phyloP scores from a whole-genome alignment of 768 basidiomycete species.

The Suillus alpinus region DNA sequence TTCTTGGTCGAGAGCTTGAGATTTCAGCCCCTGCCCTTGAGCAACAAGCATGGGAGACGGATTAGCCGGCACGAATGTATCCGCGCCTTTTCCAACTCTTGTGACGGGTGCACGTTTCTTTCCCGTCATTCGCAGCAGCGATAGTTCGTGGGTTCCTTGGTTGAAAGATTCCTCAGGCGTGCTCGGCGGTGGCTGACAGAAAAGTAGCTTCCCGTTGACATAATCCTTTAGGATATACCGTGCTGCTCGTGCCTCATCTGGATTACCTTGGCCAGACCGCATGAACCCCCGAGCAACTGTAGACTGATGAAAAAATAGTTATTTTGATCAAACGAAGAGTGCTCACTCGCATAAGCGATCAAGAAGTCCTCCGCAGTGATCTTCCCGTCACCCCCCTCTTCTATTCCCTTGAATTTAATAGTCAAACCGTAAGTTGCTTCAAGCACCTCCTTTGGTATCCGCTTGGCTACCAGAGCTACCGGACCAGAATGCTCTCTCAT shows the following conservation, averaged over 20 bases:
- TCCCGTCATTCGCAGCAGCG: slow-evolving; percentile 56
- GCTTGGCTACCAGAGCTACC: slow-evolving; percentile 66
- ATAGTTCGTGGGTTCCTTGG: slow-evolving; percentile 56
- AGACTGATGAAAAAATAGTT: slow-evolving; percentile 16
- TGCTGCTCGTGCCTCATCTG: slow-evolving; percentile 93
- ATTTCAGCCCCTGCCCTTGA: slow-evolving; percentile 44
- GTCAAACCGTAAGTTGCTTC: slow-evolving; percentile 87
- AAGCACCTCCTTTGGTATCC: slow-evolving; percentile 80
- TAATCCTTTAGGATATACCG: slow-evolving; percentile 95
- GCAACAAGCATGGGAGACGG: slow-evolving; percentile 25
- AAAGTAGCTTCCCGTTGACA: slow-evolving; percentile 90
- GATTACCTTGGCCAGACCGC: slow-evolving; percentile 93
- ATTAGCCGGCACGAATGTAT: slow-evolving; percentile 68
- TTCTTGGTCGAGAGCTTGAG: slow-evolving; percentile 69
- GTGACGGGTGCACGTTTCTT: slow-evolving; percentile 90
- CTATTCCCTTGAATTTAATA: slow-evolving; percentile 58
- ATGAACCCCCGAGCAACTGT: slow-evolving; percentile 91
- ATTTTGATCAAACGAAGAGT: background rate
- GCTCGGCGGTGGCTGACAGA: slow-evolving; percentile 85
- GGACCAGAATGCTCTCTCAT: slow-evolving; percentile 92
- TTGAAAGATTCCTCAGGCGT: slow-evolving; percentile 72
- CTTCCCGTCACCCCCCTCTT: slow-evolving; percentile 83
- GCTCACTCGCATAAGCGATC: slow-evolving; percentile 89
- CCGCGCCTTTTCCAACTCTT: slow-evolving; percentile 78
- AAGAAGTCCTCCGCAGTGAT: slow-evolving; percentile 79